phyloP scores from a whole-genome alignment of 805 yeast genomes.

The Yarrowia sp. region DNA sequence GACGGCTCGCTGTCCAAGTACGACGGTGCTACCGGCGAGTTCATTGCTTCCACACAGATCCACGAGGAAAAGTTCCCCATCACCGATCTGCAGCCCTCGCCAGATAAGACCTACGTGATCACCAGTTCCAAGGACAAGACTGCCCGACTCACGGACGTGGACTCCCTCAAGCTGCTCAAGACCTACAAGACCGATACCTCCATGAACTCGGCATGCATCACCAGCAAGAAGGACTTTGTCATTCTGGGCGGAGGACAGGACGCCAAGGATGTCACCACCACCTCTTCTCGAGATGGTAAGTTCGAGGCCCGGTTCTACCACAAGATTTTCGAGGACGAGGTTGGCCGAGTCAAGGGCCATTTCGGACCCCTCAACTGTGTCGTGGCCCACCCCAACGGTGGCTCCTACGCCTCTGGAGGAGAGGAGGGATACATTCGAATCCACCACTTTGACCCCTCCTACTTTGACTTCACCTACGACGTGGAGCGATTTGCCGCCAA shows the following conservation, averaged over 20 bases:
- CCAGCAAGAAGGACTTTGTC: slow-evolving; percentile 90
- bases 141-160: slow-evolving; percentile 79
- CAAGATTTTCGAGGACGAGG: slow-evolving; percentile 92
- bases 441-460: slow-evolving; percentile 90
- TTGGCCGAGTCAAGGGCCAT: slow-evolving; percentile 97
- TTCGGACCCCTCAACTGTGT: slow-evolving; percentile 97
- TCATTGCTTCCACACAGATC: slow-evolving; percentile 61
- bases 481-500: slow-evolving; percentile 58
- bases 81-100: slow-evolving; percentile 89
- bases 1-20: slow-evolving; percentile 86
- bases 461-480: slow-evolving; percentile 91
- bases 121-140: slow-evolving; percentile 92
- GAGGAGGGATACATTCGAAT: slow-evolving; percentile 98
- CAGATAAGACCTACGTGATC: slow-evolving; percentile 86
- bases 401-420: slow-evolving; percentile 94
- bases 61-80: slow-evolving; percentile 67
- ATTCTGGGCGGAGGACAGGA: slow-evolving; percentile 99
- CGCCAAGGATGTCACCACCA: slow-evolving; percentile 98
- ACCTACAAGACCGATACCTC: slow-evolving; percentile 88
- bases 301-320: slow-evolving; percentile 97
- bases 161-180: slow-evolving; percentile 69
- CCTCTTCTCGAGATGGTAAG: slow-evolving; percentile 90
- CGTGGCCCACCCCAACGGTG: slow-evolving; percentile 93
- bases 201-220: slow-evolving; percentile 91
- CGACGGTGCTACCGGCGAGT: slow-evolving; percentile 77